A percentile compares a stretch with the other conserved stretches of the same genome.
Conservation (phyloP, 2,329 filamentous ascomycete genomes). For the Fusarium cicatricum region DNA sequence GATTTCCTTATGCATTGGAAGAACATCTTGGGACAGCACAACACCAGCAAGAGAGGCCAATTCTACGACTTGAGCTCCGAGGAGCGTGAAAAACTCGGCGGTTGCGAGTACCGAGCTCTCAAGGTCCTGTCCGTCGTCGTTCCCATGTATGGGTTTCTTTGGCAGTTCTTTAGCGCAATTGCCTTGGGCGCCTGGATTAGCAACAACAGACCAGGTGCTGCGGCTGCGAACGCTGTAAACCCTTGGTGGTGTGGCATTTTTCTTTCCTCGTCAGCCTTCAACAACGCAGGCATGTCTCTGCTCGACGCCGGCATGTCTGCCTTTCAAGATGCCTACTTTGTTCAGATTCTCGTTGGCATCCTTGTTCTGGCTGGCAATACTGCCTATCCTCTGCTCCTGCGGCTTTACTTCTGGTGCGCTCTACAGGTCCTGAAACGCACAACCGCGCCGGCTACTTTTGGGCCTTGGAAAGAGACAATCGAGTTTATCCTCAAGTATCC, state of each 20-base stretch:
- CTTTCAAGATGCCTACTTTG: constrained; percentile 62
- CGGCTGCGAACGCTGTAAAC: constrained; percentile 64
- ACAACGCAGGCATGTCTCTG: constrained; percentile 75
- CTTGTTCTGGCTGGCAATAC: constrained; percentile 72
- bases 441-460: constrained; percentile 49
- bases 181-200: constrained; percentile 69
- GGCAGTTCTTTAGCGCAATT: constrained; percentile 67
- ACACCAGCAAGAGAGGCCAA: constrained; percentile 60
- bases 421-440: constrained; percentile 51
- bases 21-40: constrained; percentile 48
- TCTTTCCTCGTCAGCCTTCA: constrained; percentile 73
- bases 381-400: constrained; percentile 69
- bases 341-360: constrained; percentile 61
- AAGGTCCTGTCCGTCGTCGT: constrained; percentile 66
- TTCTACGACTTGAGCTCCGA: constrained; percentile 61
- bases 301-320: constrained; percentile 72
- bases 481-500: constrained; percentile 64
- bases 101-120: constrained; percentile 70
- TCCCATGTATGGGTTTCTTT: constrained; percentile 66
- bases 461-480: constrained; percentile 58
- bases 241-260: constrained; percentile 76
- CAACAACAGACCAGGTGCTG: constrained; percentile 57
- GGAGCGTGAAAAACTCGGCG: constrained; percentile 66
- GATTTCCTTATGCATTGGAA: constrained; percentile 44
- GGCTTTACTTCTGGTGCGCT: constrained; percentile 65